Evolutionary conservation across 176 grass and related monocot species (phyloP), one percentile per base, ranked within the genome.

Genomic region (sorghum (Sorghum bicolor)): DNA sequence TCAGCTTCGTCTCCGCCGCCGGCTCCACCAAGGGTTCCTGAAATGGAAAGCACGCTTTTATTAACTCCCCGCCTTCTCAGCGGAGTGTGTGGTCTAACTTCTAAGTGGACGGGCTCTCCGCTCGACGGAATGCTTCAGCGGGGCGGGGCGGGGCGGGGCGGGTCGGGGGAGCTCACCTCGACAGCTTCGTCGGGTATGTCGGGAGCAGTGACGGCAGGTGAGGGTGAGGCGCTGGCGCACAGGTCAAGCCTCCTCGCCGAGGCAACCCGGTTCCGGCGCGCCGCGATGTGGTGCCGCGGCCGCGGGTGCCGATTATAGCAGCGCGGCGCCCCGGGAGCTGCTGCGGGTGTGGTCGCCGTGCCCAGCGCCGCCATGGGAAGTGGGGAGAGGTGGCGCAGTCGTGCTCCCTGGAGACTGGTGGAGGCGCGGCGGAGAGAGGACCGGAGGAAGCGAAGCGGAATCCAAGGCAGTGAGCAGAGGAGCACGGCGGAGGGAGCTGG

Each of bases 1-100:
- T 80, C 8, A 86, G 65, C n/a, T 82, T 75, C 10, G 48, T 25
- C 62, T 75, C 77, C 38, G 38, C 7, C 43, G 63, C 79, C 75
- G 22, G 31, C 55, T 75, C 74, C 71, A 65, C 62, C 60, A 24
- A 41, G 57, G 74, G 29, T 30, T 68, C 92, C 88, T 94, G 69
- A 20, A 86, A 45, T 67, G 3, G 36, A 19, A 28, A 41, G 40
- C 36, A 39, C 7, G 9, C 5, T 78, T 28, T 43, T 10, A 1
- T 43, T 10, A 1, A 76, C 45, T 26, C 26, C 5, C 20, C 26
- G 16, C 38, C 58, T 61, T 22, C 45, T 53, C 24, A 45, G 29
- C 20, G 31, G 33, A 40, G 44, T 1, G 17, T 39, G 45, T 16
- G 19, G 10, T 7, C 40, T 9, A 9, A 61, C n/a, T 25, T 25